A percentile compares a stretch with the other conserved stretches of the same genome.
phyloP scores from a whole-genome alignment of 1,284 basidiomycete genomes.

The Xerocomus minutiporus region DNA sequence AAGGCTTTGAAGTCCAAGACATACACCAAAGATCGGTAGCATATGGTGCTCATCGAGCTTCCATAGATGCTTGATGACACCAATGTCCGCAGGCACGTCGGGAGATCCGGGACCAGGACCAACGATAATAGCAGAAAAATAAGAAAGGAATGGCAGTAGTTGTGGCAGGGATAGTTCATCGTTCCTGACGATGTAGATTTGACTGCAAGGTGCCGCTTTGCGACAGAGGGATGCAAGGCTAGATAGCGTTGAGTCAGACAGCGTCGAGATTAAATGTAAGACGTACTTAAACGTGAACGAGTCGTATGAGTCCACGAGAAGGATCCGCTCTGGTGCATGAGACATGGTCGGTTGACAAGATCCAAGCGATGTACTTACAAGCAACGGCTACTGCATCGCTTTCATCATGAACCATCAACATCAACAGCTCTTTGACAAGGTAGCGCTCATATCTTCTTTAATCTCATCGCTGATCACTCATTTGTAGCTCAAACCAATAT shows the following conservation, averaged over 20 bases:
- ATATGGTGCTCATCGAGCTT: constrained; percentile 47
- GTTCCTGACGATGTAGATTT: constrained; percentile 69
- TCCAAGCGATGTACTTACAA: not conserved
- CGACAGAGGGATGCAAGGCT: constrained; percentile 66
- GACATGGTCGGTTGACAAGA: constrained; percentile 17
- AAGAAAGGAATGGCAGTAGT: constrained; percentile 48
- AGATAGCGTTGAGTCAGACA: constrained; percentile 6
- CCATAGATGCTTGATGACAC: constrained; percentile 66
- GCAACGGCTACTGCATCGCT: not conserved
- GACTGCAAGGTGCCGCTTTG: constrained; percentile 51
- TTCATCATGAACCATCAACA: constrained; percentile 9
- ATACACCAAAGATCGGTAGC: constrained; percentile 82
- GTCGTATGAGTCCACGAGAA: constrained; percentile 80
- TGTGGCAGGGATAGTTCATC: constrained; percentile 50
- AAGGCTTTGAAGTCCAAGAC: constrained; percentile 90
- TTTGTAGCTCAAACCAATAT: constrained; percentile 67
- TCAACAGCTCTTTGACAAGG: constrained; percentile 35
- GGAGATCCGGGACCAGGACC: constrained; percentile 85
- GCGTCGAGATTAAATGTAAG: not conserved
- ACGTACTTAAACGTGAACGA: constrained; percentile 82
- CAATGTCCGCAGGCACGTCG: constrained; percentile 55
- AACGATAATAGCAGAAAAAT: constrained; percentile 66
- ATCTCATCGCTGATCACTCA: not conserved
- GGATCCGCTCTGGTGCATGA: constrained; percentile 36
- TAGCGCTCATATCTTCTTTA: constrained; percentile 13